Evolutionary conservation across 768 basidiomycete genomes (phyloP), one percentile per base, ranked within the genome.

Genomic region (Lanmaoa pseudosensibilis): DNA sequence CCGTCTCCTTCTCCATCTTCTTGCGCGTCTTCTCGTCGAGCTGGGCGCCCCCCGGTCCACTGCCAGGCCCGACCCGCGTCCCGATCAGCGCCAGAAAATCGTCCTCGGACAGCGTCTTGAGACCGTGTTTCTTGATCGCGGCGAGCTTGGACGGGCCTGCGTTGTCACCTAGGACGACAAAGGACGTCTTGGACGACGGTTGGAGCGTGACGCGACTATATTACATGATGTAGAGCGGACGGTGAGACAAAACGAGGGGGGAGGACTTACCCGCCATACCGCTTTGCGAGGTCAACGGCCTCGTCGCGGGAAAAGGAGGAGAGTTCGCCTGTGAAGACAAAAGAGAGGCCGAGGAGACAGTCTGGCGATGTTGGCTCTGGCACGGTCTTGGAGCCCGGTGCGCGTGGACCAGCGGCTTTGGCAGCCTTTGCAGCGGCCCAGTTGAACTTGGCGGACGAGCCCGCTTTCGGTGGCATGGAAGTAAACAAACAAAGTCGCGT

Each of bases 241-340:
- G 3, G n/a, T n/a, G n/a, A n/a, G n/a, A n/a, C n/a, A n/a, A n/a
- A n/a, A n/a, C n/a, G n/a, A n/a, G n/a, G 9, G 15, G 3, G 23
- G 5, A 46, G 5, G 2, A 78, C 91, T 58, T 47, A 94, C 95
- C 87, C 95, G 64, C 94, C 94, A 67, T 85, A 94, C 5, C 94
- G 91, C 71, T 99, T 98, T 0, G 89, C 96, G 7, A 96, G 72
- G 63, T 96, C 94, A 27, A 78, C 69, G 1, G 92, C 88, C 62
- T 97, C 94, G 3, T 98, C 92, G 37, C 97, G 81, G 2, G 92
- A 86, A 61, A 98, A 85, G 56, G 88, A 89, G 46, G 80, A 83
- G 45, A 98, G 74, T 64, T 99, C 96, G 16, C 95, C 97, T 0
- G 97, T 98, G 61, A 99, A 99, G 21, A 99, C 96, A 66, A 99